These are phyloP conservation scores for Aleurites moluccanus DNA, from an alignment of 441 rosid genomes.

Conservation along the genomic window DNA sequence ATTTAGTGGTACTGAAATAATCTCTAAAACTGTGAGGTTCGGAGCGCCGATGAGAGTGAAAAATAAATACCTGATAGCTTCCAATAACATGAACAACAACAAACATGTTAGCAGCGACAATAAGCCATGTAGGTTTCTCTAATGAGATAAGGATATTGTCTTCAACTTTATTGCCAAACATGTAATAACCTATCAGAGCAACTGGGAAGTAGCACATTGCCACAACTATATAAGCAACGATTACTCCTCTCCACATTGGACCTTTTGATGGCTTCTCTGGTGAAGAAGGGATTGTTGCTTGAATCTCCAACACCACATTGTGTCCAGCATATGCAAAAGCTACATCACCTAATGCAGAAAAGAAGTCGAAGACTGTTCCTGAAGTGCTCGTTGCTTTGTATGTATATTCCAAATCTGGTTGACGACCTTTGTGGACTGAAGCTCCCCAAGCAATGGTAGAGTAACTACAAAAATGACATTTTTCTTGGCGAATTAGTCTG, in stretches of 20 bases:
- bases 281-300: constrained; percentile 86
- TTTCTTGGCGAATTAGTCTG: too few relatives aligned
- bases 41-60: too few relatives aligned
- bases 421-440: constrained; percentile 50
- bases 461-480: constrained; percentile 42
- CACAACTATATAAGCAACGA: constrained; percentile 64
- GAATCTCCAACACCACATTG: constrained; percentile 86
- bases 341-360: constrained; percentile 71
- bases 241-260: constrained; percentile 85
- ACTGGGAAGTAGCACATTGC: constrained; percentile 87
- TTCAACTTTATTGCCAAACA: constrained; percentile 60
- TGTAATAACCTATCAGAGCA: constrained; percentile 60
- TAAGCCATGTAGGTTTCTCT: constrained; percentile 69
- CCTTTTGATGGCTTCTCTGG: constrained; percentile 78
- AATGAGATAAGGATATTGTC: constrained; percentile 71
- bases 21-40: too few relatives aligned
- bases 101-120: constrained; percentile 63
- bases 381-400: constrained; percentile 39
- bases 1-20: not conserved
- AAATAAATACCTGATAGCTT: constrained; percentile 64
- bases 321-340: constrained; percentile 92
- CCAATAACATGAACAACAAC: constrained; percentile 82
- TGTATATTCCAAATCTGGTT: constrained; percentile 52
- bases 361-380: constrained; percentile 51
- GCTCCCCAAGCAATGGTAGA: constrained; percentile 75